These are phyloP conservation scores for Linum lewisii DNA, from an alignment of 345 rosid genomes.

Conservation along the genomic window DNA sequence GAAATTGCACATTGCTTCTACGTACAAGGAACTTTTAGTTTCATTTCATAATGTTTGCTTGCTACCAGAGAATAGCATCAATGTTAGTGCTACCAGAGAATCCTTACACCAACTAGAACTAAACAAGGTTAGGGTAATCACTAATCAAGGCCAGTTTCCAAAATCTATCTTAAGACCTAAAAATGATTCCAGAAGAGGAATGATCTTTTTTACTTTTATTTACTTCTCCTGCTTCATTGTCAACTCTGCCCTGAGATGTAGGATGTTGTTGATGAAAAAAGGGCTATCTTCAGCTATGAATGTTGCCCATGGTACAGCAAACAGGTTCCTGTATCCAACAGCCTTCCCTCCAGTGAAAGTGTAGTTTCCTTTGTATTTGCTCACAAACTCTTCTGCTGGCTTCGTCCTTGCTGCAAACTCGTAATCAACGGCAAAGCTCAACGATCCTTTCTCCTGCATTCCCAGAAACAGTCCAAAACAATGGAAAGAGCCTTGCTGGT, in stretches of 20 bases:
- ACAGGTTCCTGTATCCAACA: constrained; percentile 52
- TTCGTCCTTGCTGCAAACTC: constrained; percentile 69
- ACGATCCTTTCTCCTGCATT: constrained; percentile 59
- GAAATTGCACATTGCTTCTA: neutral
- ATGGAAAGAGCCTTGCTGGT: constrained; percentile 44
- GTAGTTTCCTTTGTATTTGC: constrained; percentile 46
- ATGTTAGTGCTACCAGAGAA: neutral
- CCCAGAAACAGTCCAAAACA: constrained; percentile 70
- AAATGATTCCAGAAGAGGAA: neutral
- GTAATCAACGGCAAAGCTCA: constrained; percentile 44
- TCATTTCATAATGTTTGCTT: neutral
- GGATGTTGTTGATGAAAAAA: constrained; percentile 57
- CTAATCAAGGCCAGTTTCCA: neutral
- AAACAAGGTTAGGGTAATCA: neutral
- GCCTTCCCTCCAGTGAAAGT: constrained; percentile 51
- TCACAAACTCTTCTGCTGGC: constrained; percentile 45
- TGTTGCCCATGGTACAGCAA: constrained; percentile 44
- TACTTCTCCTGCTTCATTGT: constrained; percentile 37
- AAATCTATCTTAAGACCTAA: neutral
- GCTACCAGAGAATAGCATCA: neutral
- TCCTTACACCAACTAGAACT: constrained; percentile 1
- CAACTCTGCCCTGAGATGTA: constrained; percentile 80
- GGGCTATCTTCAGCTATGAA: constrained; percentile 48
- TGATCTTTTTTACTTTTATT: neutral
- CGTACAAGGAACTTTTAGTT: neutral